These are phyloP conservation scores for Schrenkiella parvula DNA, from an alignment of 345 rosid species.

Conservation along the genomic window DNA sequence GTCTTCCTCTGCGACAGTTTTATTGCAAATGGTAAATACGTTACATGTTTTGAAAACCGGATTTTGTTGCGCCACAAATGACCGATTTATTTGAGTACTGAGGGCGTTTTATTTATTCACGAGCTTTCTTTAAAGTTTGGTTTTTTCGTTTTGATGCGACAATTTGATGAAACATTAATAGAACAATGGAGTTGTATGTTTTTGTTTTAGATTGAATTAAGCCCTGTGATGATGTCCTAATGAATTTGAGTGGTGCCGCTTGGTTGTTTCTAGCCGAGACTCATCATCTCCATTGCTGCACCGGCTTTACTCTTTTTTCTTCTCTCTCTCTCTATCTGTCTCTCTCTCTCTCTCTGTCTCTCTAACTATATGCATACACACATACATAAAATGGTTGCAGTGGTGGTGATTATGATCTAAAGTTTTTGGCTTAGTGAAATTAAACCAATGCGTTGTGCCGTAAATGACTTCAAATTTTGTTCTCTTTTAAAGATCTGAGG, in stretches of 20 bases:
- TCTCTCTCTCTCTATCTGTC: conserved; percentile 4
- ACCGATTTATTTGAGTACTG: neutral
- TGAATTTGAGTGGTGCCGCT: neutral
- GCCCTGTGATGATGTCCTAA: conserved; percentile 26
- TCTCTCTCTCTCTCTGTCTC: neutral
- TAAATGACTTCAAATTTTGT: neutral
- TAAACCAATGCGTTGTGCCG: neutral
- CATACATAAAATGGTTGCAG: neutral
- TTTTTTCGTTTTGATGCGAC: neutral
- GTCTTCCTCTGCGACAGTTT: neutral
- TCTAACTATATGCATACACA: neutral
- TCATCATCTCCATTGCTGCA: conserved; percentile 8
- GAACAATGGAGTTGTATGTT: too few species aligned
- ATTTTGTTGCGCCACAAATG: conserved; percentile 12
- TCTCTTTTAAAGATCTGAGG: neutral
- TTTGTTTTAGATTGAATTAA: neutral
- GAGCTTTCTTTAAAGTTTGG: neutral
- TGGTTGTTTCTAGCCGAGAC: neutral
- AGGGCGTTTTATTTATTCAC: neutral
- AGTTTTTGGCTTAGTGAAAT: neutral
- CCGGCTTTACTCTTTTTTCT: neutral
- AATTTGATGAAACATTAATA: neutral
- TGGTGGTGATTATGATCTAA: conserved; percentile 4
- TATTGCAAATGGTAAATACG: conserved; percentile 2
- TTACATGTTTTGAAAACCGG: neutral